Evolutionary conservation across 2,329 filamentous ascomycete genomes (phyloP).

Genomic region (Beauveria bassiana): DNA sequence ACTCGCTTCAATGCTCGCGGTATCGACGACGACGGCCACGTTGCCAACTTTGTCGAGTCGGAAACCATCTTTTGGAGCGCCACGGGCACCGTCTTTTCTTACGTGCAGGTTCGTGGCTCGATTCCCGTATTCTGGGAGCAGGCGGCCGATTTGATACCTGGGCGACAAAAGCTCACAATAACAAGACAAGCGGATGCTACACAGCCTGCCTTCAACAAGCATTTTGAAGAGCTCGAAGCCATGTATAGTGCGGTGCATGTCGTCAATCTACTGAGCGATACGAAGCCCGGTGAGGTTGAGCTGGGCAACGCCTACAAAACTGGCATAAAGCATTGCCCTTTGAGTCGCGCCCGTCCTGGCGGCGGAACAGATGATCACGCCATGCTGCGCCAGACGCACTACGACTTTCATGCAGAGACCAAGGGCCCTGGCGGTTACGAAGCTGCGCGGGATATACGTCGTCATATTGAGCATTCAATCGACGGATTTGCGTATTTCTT

Average conservation of each 20-base stretch:
- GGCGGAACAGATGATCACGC: slow-evolving; percentile 57
- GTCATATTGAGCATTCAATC: slow-evolving; percentile 69
- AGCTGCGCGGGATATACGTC: slow-evolving; percentile 75
- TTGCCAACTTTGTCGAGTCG: slow-evolving; percentile 98
- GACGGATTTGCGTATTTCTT: slow-evolving; percentile 91
- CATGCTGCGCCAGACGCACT: slow-evolving; percentile 74
- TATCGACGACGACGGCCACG: slow-evolving; percentile 94
- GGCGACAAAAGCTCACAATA: slow-evolving; percentile 88
- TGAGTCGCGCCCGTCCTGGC: slow-evolving; percentile 50
- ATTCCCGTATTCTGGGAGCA: slow-evolving; percentile 98
- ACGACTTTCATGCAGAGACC: slow-evolving; percentile 94
- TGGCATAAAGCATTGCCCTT: slow-evolving; percentile 65
- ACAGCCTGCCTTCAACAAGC: slow-evolving; percentile 90
- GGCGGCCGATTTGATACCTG: slow-evolving; percentile 74
- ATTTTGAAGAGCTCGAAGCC: slow-evolving; percentile 80
- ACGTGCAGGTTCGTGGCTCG: slow-evolving; percentile 85
- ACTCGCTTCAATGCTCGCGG: slow-evolving; percentile 96
- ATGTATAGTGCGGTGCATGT: slow-evolving; percentile 88
- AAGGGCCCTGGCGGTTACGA: slow-evolving; percentile 81
- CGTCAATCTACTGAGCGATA: slow-evolving; percentile 86
- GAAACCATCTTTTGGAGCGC: slow-evolving; percentile 89
- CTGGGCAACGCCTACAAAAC: slow-evolving; percentile 71
- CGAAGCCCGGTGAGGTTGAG: slow-evolving; percentile 79
- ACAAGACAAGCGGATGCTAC: slow-evolving; percentile 85
- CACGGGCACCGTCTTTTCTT: slow-evolving; percentile 75